Conservation (phyloP, 441 rosid species). For the Syzygium malaccense region DNA sequence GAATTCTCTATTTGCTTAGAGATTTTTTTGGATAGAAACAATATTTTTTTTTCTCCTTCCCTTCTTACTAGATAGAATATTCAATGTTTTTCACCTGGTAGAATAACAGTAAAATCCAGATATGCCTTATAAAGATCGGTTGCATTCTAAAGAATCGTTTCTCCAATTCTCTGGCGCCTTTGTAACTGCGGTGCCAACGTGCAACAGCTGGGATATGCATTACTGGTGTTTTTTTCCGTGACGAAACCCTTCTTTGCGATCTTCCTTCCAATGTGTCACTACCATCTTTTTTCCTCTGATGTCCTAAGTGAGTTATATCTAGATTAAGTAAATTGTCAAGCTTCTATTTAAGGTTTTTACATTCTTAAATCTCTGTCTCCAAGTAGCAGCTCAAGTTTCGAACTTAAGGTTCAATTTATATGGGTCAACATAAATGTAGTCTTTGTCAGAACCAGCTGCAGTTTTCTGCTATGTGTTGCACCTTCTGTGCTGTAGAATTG, state of each 20-base stretch:
- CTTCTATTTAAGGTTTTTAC: background rate
- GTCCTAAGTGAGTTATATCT: background rate
- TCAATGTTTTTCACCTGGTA: background rate
- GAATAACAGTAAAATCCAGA: background rate
- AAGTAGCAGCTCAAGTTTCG: background rate
- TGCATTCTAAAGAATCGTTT: background rate
- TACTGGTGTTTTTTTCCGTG: background rate
- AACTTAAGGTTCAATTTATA: background rate
- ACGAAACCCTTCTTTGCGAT: background rate
- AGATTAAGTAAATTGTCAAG: background rate
- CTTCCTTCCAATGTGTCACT: background rate
- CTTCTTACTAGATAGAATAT: background rate
- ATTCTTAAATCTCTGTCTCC: background rate
- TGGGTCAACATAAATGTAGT: background rate
- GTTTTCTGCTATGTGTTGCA: background rate
- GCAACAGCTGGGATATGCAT: background rate
- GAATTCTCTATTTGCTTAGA: background rate
- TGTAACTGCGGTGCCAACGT: background rate
- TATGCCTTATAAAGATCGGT: background rate
- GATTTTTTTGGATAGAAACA: background rate
- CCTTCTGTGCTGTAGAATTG: background rate
- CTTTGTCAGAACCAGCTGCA: background rate
- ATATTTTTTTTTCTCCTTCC: background rate
- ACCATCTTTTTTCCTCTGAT: background rate
- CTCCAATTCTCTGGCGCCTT: background rate